Percentiles rank a stretch among this genome's conserved stretches.
These are phyloP conservation scores for Strigomonas galati DNA, from an alignment of 208 protist species.

Conservation along the genomic window DNA sequence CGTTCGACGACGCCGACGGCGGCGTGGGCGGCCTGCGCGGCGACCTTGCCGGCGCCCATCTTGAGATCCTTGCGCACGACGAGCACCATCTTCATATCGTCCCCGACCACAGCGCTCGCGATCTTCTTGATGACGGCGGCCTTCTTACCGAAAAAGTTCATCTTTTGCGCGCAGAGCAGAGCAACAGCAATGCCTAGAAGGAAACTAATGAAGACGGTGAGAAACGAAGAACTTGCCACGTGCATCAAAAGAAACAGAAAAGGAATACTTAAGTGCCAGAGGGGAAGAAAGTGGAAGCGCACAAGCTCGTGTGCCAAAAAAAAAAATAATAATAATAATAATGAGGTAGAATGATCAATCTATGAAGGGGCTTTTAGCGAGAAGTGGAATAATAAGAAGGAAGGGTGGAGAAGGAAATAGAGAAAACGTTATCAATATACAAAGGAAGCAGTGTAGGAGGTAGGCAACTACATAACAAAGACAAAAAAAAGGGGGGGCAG, in stretches of 20 bases:
- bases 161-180: constrained; percentile 17
- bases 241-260: constrained; percentile 4
- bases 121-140: not conserved
- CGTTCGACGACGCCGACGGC: constrained; percentile 86
- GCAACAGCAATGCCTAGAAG: constrained; percentile 29
- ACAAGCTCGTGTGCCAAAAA: not conserved
- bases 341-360: not conserved
- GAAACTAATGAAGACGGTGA: constrained; percentile 19
- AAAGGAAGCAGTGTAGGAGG: not conserved
- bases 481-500: not conserved
- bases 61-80: constrained; percentile 93
- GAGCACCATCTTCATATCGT: constrained; percentile 90
- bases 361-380: not conserved
- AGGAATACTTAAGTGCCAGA: too few species aligned
- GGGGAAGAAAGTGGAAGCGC: too few species aligned
- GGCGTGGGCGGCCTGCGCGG: constrained; percentile 95
- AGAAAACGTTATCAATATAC: not conserved
- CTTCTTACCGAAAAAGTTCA: not conserved
- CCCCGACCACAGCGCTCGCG: constrained; percentile 20
- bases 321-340: not conserved
- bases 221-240: not conserved
- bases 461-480: not conserved
- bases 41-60: constrained; percentile 95
- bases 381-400: not conserved
- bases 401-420: constrained; percentile 6